phyloP scores from a whole-genome alignment of 164 flowering plant species.

The Buxus sempervirens region DNA sequence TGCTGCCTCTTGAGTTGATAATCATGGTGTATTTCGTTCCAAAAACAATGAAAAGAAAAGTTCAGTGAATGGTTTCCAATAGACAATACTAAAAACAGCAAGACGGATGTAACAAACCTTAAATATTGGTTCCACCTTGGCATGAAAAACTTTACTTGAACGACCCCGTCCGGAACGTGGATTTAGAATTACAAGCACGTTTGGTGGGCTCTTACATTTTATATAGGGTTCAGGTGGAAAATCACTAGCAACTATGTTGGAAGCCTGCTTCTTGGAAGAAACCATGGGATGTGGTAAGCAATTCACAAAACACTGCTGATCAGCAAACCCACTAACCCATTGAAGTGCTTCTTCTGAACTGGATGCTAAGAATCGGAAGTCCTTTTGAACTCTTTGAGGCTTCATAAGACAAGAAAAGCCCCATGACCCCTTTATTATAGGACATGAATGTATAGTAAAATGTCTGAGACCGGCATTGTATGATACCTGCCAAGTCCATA shows the following conservation, averaged over 20 bases:
- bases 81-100: not conserved
- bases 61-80: not conserved
- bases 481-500: slow-evolving; percentile 56
- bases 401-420: slow-evolving; percentile 69
- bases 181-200: slow-evolving; percentile 85
- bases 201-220: slow-evolving; percentile 80
- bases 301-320: slow-evolving; percentile 85
- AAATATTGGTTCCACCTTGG: slow-evolving; percentile 86
- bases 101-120: slow-evolving; percentile 48
- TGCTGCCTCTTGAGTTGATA: no score
- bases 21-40: no score
- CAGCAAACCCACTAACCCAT: slow-evolving; percentile 95
- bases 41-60: no score
- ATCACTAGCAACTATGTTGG: slow-evolving; percentile 53
- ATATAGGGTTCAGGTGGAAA: slow-evolving; percentile 61
- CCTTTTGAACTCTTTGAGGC: slow-evolving; percentile 63
- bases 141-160: slow-evolving; percentile 87
- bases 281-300: slow-evolving; percentile 85
- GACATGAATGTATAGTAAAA: slow-evolving; percentile 90
- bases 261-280: slow-evolving; percentile 74
- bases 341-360: slow-evolving; percentile 76
- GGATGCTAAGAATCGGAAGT: slow-evolving; percentile 79
- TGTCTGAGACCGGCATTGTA: slow-evolving; percentile 78
- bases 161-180: slow-evolving; percentile 98
- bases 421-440: slow-evolving; percentile 54